Conservation (phyloP, 305 asterid genomes). For the Solanum hybrid region DNA sequence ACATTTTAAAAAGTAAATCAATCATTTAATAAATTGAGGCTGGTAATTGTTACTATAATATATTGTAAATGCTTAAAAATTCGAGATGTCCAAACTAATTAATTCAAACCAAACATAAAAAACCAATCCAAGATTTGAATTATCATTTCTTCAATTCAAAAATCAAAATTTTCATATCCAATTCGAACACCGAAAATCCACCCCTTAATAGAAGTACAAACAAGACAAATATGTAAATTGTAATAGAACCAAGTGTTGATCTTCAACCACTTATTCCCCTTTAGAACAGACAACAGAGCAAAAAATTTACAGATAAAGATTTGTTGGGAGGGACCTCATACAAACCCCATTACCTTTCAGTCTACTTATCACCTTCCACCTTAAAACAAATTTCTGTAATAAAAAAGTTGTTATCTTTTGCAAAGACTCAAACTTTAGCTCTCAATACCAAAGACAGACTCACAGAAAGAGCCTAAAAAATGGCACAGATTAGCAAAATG, state of each 20-base stretch:
- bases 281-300: not conserved
- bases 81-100: not conserved
- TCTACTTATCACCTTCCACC: not conserved
- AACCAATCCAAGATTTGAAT: not conserved
- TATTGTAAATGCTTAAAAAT: not conserved
- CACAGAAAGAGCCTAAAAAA: not conserved
- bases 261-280: not conserved
- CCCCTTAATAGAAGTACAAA: not conserved
- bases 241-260: not conserved
- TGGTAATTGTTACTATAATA: not conserved
- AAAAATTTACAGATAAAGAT: not conserved
- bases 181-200: not conserved
- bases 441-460: not conserved
- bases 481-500: constrained; percentile 50
- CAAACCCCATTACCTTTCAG: not conserved
- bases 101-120: not conserved
- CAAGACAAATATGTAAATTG: not conserved
- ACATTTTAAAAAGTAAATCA: not conserved
- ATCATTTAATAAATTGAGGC: not conserved
- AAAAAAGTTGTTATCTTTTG: not conserved
- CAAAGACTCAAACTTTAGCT: not conserved
- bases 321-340: not conserved
- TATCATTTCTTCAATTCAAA: not conserved
- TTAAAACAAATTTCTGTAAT: not conserved
- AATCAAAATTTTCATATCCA: not conserved